Conservation (phyloP, 345 rosid species). For the Dipteronia sinensis region DNA sequence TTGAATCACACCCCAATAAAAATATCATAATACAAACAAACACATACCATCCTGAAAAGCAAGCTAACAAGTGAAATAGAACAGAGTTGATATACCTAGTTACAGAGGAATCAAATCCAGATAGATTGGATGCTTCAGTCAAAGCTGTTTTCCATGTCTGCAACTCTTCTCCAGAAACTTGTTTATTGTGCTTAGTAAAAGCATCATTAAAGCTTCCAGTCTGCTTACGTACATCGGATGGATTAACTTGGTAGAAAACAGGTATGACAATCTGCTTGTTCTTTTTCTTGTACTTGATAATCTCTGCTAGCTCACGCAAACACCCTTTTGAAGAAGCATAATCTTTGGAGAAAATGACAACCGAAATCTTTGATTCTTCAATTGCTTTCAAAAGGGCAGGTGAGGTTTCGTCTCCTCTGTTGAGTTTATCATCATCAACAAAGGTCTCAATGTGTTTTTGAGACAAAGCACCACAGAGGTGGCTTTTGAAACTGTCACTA, state of each 20-base stretch:
- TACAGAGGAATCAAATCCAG: not conserved
- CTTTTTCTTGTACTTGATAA: not conserved
- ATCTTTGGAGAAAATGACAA: conserved; percentile 4
- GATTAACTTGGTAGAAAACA: conserved; percentile 3
- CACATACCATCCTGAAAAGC: not conserved
- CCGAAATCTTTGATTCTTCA: conserved; percentile 2
- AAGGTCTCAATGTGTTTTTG: not conserved
- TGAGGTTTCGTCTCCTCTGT: conserved; percentile 6
- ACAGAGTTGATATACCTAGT: not conserved
- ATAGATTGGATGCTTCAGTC: not conserved
- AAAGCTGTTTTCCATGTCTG: not conserved
- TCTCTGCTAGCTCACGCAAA: conserved; percentile 8
- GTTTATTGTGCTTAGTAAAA: not conserved
- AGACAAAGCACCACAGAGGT: not conserved
- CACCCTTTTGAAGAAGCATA: conserved; percentile 9
- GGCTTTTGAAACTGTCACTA: not conserved
- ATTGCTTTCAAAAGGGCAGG: not conserved
- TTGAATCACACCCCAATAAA: not conserved
- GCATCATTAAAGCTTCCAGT: not conserved
- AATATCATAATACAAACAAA: not conserved
- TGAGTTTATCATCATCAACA: not conserved
- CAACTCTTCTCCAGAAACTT: not conserved
- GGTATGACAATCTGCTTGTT: conserved; percentile 12
- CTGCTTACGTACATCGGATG: not conserved
- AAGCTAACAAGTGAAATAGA: not conserved